phyloP scores from a whole-genome alignment of 164 flowering plant species.

The Macadamia integrifolia region DNA sequence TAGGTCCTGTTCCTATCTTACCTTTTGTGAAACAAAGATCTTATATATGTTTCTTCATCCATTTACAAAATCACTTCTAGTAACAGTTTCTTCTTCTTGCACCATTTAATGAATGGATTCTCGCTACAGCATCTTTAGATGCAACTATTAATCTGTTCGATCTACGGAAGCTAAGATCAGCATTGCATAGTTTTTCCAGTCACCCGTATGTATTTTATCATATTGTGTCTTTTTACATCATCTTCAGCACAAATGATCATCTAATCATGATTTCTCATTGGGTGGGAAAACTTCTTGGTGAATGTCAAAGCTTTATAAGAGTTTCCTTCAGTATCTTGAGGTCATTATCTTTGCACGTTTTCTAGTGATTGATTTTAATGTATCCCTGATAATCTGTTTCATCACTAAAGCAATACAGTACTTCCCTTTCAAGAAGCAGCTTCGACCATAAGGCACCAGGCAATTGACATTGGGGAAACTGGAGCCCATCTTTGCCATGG shows the following conservation, averaged over 20 bases:
- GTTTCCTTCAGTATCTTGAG: no score
- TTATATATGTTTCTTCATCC: no score
- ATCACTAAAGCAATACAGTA: no score
- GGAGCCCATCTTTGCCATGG: no score
- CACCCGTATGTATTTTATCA: slow-evolving; percentile 41
- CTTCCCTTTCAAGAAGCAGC: no score
- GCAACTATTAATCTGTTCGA: slow-evolving; percentile 79
- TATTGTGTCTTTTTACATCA: background rate
- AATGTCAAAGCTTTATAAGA: no score
- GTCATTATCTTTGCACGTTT: background rate
- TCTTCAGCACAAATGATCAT: background rate
- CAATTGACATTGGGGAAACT: no score
- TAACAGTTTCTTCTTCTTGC: slow-evolving; percentile 6
- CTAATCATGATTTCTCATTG: background rate
- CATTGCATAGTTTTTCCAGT: slow-evolving; percentile 67
- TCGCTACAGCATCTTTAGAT: slow-evolving; percentile 96
- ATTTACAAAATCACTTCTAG: no score
- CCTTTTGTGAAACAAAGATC: no score
- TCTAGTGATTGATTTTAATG: background rate
- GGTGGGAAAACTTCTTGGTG: background rate
- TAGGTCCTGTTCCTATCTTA: no score
- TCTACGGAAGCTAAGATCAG: slow-evolving; percentile 53
- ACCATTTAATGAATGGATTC: slow-evolving; percentile 68
- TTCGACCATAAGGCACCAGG: no score
- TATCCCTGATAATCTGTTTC: background rate